A percentile compares a stretch with the other conserved stretches of the same genome.
These are phyloP conservation scores for Phialocephala sp. DNA, from an alignment of 2,329 filamentous ascomycete genomes.

Conservation along the genomic window DNA sequence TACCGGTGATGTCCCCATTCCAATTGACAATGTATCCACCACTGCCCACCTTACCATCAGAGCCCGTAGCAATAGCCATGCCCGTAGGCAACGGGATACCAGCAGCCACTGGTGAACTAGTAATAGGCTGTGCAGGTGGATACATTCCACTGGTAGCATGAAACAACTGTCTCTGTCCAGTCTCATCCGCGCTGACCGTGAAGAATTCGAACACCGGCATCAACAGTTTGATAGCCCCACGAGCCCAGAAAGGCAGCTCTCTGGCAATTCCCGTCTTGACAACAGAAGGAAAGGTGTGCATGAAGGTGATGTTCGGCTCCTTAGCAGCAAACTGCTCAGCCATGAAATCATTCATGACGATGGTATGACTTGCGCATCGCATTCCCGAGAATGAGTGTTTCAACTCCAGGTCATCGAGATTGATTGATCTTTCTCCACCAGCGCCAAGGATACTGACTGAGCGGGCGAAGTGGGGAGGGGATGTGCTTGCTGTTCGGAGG, in stretches of 20 bases:
- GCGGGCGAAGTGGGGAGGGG: constrained; percentile 53
- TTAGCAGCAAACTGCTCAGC: constrained; percentile 54
- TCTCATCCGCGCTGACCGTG: constrained; percentile 33
- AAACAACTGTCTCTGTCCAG: constrained; percentile 38
- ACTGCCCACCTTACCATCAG: constrained; percentile 30
- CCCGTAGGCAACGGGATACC: constrained; percentile 30
- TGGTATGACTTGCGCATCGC: constrained; percentile 36
- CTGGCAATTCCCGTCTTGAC: constrained; percentile 53
- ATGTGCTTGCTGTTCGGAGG: constrained; percentile 44
- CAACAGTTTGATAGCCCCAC: constrained; percentile 25
- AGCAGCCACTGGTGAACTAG: constrained; percentile 16
- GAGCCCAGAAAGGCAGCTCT: constrained; percentile 35
- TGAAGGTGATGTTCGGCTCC: constrained; percentile 53
- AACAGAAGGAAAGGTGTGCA: constrained; percentile 54
- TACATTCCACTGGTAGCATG: constrained; percentile 39
- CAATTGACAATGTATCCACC: constrained; percentile 37
- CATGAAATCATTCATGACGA: constrained; percentile 52
- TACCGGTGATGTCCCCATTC: constrained; percentile 35
- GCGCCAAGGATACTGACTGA: constrained; percentile 61
- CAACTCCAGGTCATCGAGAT: constrained; percentile 49
- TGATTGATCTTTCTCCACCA: constrained; percentile 57
- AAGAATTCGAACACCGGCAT: constrained; percentile 28
- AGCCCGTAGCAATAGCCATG: constrained; percentile 23
- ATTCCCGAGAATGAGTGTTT: constrained; percentile 32
- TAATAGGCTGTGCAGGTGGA: constrained; percentile 31